Evolutionary conservation across 2,329 filamentous ascomycete species (phyloP).

Genomic region (Epichloe sibirici): DNA sequence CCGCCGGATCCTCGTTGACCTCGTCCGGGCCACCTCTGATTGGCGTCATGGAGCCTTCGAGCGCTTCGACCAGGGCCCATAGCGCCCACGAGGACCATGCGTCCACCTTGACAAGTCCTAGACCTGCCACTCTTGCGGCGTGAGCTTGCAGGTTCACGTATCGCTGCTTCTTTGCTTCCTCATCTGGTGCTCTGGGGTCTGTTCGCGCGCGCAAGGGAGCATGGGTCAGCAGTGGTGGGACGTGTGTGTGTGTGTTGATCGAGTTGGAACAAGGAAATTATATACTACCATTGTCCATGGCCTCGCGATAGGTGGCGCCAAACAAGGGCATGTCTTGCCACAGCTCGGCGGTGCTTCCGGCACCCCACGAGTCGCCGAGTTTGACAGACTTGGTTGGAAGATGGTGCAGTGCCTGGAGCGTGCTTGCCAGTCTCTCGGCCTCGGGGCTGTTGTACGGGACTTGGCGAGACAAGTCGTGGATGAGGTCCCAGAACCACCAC

Average conservation of each 20-base stretch:
- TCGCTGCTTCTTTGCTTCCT: neutral
- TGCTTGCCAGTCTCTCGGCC: constrained; percentile 7
- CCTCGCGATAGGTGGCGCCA: constrained; percentile 4
- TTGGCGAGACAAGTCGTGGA: constrained; percentile 12
- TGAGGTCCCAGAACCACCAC: constrained; percentile 14
- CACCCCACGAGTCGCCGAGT: neutral
- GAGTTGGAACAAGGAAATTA: too few species aligned
- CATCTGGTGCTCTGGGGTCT: neutral
- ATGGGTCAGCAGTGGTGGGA: neutral
- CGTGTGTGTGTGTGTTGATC: neutral
- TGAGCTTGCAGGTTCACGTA: constrained; percentile 6
- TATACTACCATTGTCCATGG: constrained; percentile 1
- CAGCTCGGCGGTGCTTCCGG: neutral
- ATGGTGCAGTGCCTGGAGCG: constrained; percentile 5
- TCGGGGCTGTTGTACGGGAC: constrained; percentile 9
- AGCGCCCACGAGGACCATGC: constrained; percentile 6
- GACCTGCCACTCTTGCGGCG: constrained; percentile 5
- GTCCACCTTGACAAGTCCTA: neutral
- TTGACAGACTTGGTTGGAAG: constrained; percentile 2
- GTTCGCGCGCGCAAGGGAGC: neutral
- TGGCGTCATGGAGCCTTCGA: constrained; percentile 8
- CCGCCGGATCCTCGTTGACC: constrained; percentile 7
- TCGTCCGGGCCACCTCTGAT: constrained; percentile 8
- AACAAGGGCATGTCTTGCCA: constrained; percentile 6
- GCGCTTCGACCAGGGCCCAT: constrained; percentile 9